These are phyloP conservation scores for Aegilops umbellulata DNA, from an alignment of 176 grass and related monocot genomes.

Conservation along the genomic window DNA sequence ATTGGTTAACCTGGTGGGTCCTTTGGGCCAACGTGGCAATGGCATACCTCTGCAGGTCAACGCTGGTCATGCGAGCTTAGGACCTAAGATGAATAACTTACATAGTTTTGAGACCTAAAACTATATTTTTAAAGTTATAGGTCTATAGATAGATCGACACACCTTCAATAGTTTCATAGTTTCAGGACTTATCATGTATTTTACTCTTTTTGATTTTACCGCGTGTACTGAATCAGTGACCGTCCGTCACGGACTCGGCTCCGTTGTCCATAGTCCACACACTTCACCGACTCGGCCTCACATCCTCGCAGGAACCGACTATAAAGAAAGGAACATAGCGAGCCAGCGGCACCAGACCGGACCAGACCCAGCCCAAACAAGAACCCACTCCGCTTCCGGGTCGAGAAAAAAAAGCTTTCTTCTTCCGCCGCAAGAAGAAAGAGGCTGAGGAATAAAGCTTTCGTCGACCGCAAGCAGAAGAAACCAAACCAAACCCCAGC, in stretches of 20 bases:
- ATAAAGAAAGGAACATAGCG: not conserved
- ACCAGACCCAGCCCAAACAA: slow-evolving; percentile 8
- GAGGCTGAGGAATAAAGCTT: not conserved
- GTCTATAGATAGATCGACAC: no score
- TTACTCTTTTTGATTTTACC: no score
- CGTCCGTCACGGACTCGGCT: not conserved
- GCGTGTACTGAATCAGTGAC: no score
- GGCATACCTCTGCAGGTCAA: no score
- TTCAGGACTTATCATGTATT: no score
- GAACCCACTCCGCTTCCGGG: not conserved
- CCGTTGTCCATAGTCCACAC: not conserved
- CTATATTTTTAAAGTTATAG: no score
- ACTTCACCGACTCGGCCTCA: not conserved
- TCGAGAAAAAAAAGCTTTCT: slow-evolving; percentile 14
- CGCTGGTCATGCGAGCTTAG: no score
- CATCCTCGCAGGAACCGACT: not conserved
- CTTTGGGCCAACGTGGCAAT: no score
- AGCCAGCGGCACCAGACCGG: not conserved
- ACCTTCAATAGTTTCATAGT: no score
- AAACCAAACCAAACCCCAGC: not conserved
- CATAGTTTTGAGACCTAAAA: no score
- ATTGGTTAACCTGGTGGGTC: no score
- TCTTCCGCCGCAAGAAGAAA: slow-evolving; percentile 34
- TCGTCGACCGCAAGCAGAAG: slow-evolving; percentile 33
- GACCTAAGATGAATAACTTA: no score